These are phyloP conservation scores for Ensete ventricosum DNA, from an alignment of 176 grass and related monocot species.

Conservation along the genomic window DNA sequence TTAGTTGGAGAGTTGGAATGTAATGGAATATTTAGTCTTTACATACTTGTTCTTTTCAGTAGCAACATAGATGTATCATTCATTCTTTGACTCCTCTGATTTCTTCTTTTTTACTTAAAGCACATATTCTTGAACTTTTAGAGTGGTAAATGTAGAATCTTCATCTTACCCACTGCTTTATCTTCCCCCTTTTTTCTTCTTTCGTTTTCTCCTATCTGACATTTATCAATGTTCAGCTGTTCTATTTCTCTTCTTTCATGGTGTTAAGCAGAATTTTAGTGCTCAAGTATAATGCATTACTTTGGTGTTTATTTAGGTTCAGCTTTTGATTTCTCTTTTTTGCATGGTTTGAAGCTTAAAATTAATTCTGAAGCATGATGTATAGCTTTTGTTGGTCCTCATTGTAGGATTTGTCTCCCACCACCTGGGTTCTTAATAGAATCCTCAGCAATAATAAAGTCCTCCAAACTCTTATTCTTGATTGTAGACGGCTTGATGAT, in stretches of 20 bases:
- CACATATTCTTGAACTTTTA: too few species aligned
- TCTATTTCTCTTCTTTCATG: background rate
- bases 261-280: background rate
- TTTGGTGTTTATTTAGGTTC: background rate
- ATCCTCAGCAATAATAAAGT: conserved; percentile 47
- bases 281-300: background rate
- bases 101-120: too few species aligned
- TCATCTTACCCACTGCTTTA: background rate
- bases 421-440: conserved; percentile 36
- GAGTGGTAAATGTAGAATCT: background rate
- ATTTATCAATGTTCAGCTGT: too few species aligned
- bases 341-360: background rate
- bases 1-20: too few species aligned
- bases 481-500: conserved; percentile 66
- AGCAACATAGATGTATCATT: too few species aligned
- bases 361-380: background rate
- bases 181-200: background rate
- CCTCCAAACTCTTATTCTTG: conserved; percentile 45
- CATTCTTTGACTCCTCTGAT: too few species aligned
- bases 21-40: too few species aligned
- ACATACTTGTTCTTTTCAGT: too few species aligned
- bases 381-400: conserved; percentile 18
- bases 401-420: conserved; percentile 48
- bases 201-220: background rate
- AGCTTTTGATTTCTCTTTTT: background rate